These are phyloP conservation scores for Pinus tabuliformis DNA, from an alignment of 75 land plant genomes.

Conservation along the genomic window DNA sequence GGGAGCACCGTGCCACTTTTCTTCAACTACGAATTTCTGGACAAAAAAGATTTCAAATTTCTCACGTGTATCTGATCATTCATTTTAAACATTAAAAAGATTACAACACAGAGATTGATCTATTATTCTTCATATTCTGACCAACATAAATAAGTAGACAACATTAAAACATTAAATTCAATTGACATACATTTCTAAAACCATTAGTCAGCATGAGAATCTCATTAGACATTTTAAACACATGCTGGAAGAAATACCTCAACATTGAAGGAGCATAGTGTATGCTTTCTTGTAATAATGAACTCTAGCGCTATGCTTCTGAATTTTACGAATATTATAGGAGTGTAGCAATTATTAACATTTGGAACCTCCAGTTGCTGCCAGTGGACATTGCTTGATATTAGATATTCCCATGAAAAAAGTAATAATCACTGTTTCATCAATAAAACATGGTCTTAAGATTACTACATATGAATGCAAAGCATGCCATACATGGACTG, in stretches of 20 bases:
- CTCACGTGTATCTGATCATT: background rate
- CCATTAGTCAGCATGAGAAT: background rate
- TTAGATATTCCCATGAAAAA: background rate
- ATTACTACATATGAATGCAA: background rate
- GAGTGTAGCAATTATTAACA: constrained; percentile 7
- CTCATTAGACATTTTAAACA: background rate
- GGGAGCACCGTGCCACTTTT: constrained; percentile 87
- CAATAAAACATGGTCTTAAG: background rate
- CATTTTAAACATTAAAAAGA: background rate
- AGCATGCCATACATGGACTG: background rate
- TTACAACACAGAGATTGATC: background rate
- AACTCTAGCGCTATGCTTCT: constrained; percentile 43
- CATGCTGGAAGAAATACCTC: constrained; percentile 40
- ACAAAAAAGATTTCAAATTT: background rate
- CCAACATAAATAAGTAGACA: background rate
- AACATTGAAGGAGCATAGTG: constrained; percentile 42
- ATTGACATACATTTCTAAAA: too few species aligned
- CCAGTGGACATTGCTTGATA: background rate
- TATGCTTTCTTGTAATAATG: constrained; percentile 38
- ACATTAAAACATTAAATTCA: background rate
- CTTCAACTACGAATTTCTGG: constrained; percentile 75
- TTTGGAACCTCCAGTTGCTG: background rate
- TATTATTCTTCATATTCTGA: background rate
- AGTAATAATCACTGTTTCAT: background rate
- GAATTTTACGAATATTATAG: constrained; percentile 56